Percentiles rank a stretch among this genome's conserved stretches.
Conservation (phyloP, 2,329 filamentous ascomycete genomes). For the Corynespora cassiicola region DNA sequence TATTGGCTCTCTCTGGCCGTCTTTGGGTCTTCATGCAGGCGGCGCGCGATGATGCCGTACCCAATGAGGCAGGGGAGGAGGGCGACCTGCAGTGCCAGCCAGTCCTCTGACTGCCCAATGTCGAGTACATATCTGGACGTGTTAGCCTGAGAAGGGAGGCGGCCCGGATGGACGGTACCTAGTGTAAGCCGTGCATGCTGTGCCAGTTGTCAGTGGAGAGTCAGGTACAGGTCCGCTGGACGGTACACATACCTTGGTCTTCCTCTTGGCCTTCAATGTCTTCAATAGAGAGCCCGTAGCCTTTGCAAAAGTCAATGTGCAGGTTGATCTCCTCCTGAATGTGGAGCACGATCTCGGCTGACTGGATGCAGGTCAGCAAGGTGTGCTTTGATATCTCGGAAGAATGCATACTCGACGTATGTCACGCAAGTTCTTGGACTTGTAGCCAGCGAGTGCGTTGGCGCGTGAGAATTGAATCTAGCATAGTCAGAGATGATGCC, state of each 20-base stretch:
- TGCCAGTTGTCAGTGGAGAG: conserved; percentile 5
- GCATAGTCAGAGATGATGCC: too few relatives aligned
- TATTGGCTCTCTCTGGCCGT: conserved; percentile 74
- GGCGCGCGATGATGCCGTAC: conserved; percentile 79
- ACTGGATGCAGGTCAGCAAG: conserved; percentile 47
- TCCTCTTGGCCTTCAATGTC: conserved; percentile 79
- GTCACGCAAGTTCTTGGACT: conserved; percentile 74
- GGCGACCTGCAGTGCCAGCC: conserved; percentile 83
- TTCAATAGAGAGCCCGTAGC: conserved; percentile 76
- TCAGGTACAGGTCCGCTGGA: background rate
- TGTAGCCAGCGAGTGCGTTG: conserved; percentile 85
- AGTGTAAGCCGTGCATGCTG: conserved; percentile 82
- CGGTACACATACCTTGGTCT: conserved; percentile 70
- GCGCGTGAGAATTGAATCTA: conserved; percentile 87
- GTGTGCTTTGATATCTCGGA: background rate
- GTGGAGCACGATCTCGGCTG: conserved; percentile 74
- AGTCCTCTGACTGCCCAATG: conserved; percentile 85
- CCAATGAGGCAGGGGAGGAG: conserved; percentile 89
- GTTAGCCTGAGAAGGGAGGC: conserved; percentile 1
- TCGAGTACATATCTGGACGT: conserved; percentile 77
- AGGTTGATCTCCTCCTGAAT: conserved; percentile 81
- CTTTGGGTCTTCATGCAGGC: conserved; percentile 69
- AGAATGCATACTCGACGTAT: conserved; percentile 67
- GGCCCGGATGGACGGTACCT: conserved; percentile 30
- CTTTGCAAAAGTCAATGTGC: conserved; percentile 81